These are phyloP conservation scores for Daldinia decipiens DNA, from an alignment of 495 filamentous ascomycete species.

Conservation along the genomic window DNA sequence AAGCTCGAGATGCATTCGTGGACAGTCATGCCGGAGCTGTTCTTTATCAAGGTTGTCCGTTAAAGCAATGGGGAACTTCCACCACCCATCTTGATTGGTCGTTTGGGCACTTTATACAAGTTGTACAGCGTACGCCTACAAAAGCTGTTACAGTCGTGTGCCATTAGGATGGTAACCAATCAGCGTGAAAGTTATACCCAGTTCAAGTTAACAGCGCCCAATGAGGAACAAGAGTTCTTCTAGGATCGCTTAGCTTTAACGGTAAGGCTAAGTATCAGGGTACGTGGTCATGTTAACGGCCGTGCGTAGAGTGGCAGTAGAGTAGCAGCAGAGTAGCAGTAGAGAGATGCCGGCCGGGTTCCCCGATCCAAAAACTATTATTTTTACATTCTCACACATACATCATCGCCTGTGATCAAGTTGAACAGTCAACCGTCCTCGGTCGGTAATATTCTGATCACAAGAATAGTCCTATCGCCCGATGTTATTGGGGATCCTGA, in stretches of 20 bases:
- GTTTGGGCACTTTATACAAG: constrained; percentile 4
- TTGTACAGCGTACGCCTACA: constrained; percentile 24
- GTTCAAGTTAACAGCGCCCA: neutral
- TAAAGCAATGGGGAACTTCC: constrained; percentile 12
- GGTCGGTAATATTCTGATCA: constrained; percentile 27
- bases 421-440: neutral
- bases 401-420: constrained; percentile 20
- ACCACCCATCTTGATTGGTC: constrained; percentile 12
- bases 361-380: neutral
- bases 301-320: constrained; percentile 9
- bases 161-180: constrained; percentile 47
- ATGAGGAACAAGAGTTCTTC: constrained; percentile 9
- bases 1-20: constrained; percentile 17
- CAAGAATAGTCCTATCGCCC: constrained; percentile 26
- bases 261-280: constrained; percentile 17
- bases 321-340: neutral
- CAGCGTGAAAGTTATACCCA: constrained; percentile 12
- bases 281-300: constrained; percentile 2
- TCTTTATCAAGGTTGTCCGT: constrained; percentile 7
- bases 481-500: constrained; percentile 16
- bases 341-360: constrained; percentile 16
- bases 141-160: constrained; percentile 21
- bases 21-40: constrained; percentile 2
- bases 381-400: constrained; percentile 13
- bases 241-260: constrained; percentile 22